Evolutionary conservation across 495 filamentous ascomycete species (phyloP).

Genomic region (Massariosphaeria phaeospora): DNA sequence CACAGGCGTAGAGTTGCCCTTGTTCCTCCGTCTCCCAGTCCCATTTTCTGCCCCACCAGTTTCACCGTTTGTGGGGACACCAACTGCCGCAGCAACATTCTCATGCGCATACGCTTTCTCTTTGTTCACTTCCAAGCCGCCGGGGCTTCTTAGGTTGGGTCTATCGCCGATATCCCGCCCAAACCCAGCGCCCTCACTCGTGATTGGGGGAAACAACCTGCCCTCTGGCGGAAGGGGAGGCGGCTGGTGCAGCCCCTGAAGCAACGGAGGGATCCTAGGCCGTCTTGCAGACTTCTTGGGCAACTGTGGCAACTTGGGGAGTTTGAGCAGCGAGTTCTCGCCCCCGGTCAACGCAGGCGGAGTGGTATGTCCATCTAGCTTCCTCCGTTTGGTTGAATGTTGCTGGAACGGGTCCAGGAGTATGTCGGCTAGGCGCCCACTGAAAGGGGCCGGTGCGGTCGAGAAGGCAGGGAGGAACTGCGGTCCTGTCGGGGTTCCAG

Average conservation of each 20-base stretch:
- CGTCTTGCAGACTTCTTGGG: slow-evolving; percentile 26
- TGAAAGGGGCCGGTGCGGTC: slow-evolving; percentile 8
- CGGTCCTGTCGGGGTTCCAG: not conserved
- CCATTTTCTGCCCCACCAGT: not conserved
- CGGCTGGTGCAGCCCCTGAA: slow-evolving; percentile 41
- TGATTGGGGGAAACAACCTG: slow-evolving; percentile 38
- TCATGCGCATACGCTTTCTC: slow-evolving; percentile 6
- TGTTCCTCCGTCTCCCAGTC: not conserved
- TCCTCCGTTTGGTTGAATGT: slow-evolving; percentile 17
- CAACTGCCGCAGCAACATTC: too few species aligned
- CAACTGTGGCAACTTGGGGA: slow-evolving; percentile 28
- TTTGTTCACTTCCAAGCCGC: not conserved
- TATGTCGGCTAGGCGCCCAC: slow-evolving; percentile 22
- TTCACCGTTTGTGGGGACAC: not conserved
- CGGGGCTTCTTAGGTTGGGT: slow-evolving; percentile 1
- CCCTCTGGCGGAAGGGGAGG: slow-evolving; percentile 35
- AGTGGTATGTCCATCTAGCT: slow-evolving; percentile 3
- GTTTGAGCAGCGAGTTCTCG: slow-evolving; percentile 10
- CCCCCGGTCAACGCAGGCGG: not conserved
- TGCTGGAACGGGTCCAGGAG: slow-evolving; percentile 16
- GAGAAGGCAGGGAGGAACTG: not conserved
- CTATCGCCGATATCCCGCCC: slow-evolving; percentile 15
- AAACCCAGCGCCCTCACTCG: slow-evolving; percentile 23
- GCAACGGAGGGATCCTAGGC: slow-evolving; percentile 36
- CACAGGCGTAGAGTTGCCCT: not conserved